Conservation (phyloP, 441 rosid species). For the Macaranga tanarius region DNA sequence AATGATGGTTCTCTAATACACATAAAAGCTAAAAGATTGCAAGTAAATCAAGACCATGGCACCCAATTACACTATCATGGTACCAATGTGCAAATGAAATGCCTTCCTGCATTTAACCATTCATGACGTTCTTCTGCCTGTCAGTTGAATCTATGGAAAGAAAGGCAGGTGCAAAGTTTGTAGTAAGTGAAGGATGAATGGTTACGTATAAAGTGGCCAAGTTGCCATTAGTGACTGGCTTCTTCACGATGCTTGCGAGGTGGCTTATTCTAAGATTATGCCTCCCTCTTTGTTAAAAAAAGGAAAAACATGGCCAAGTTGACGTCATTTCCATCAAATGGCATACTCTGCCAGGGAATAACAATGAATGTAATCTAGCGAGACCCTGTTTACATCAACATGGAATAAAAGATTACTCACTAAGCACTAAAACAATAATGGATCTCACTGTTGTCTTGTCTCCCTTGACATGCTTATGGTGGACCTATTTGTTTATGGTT, state of each 20-base stretch:
- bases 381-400: neutral
- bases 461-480: constrained; percentile 28
- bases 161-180: constrained; percentile 9
- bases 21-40: neutral
- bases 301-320: neutral
- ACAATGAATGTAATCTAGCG: too few species aligned
- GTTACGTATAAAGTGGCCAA: constrained; percentile 5
- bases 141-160: neutral
- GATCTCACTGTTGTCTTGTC: constrained; percentile 34
- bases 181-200: constrained; percentile 17
- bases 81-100: constrained; percentile 7
- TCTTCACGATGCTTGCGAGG: too few species aligned
- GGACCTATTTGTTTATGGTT: constrained; percentile 30
- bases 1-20: neutral
- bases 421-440: constrained; percentile 26
- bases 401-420: constrained; percentile 3
- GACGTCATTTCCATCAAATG: constrained; percentile 18
- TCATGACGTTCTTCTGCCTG: constrained; percentile 6
- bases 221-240: neutral
- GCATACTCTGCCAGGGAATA: neutral
- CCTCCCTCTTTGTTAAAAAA: too few species aligned
- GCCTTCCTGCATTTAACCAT: neutral
- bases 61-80: neutral
- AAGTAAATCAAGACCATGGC: constrained; percentile 6
- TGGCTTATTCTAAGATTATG: too few species aligned